These are phyloP conservation scores for Carex myosuroides DNA, from an alignment of 176 grass and related monocot species.

Conservation along the genomic window DNA sequence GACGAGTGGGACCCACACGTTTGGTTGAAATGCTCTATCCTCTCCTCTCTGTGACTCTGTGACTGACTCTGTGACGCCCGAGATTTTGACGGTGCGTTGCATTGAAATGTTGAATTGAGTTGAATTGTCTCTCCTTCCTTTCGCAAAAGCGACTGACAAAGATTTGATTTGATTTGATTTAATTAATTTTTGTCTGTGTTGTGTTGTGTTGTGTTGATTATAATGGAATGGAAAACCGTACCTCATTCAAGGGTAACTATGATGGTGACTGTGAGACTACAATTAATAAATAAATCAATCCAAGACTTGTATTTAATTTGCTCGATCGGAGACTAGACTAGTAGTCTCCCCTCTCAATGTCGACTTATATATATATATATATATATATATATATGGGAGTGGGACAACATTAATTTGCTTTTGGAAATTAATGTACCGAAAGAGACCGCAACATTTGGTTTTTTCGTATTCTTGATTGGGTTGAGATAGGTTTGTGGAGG, in stretches of 20 bases:
- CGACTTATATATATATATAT: not conserved
- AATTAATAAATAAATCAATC: no score
- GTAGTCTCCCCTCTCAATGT: not conserved
- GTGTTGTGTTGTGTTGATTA: no score
- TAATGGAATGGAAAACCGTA: no score
- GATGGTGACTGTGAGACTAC: not conserved
- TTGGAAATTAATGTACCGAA: not conserved
- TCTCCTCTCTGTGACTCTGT: no score
- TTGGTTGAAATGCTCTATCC: not conserved
- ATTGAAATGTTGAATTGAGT: no score
- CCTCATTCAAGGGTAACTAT: not conserved
- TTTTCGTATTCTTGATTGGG: no score
- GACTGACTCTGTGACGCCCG: not conserved
- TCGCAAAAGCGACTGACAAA: no score
- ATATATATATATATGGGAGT: no score
- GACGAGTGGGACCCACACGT: not conserved
- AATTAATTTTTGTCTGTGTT: no score
- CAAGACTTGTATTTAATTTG: not conserved
- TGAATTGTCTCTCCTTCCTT: no score
- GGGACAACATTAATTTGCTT: not conserved
- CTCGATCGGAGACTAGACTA: not conserved
- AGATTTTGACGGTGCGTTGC: not conserved
- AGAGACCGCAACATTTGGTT: not conserved
- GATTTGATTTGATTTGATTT: no score
- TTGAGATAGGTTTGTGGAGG: no score